Evolutionary conservation across 1,284 basidiomycete genomes (phyloP), one percentile per base, ranked within the genome.

Genomic region (Hypsizygus ulmarius): DNA sequence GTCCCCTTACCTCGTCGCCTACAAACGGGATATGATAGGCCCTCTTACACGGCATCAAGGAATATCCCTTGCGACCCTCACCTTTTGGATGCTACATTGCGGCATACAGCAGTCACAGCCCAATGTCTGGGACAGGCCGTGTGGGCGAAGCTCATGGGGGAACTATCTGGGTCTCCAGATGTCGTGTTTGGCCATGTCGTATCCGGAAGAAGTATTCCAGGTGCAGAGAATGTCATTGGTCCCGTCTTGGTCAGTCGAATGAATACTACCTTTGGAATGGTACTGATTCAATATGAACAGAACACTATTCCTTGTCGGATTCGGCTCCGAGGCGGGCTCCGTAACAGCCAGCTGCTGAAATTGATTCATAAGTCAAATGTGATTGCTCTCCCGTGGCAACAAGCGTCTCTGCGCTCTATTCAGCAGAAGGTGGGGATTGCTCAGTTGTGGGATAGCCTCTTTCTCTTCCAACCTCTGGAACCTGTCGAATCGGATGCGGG

Each of bases 181-280:
- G 60, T 75, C 21, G 62, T 77, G 12, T 78, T 77, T 50, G 76
- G 77, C 0, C 73, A 75, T 46, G 72, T 74, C 14, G 64, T 78
- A 7, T 76, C 76, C 10, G 76, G 77, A 30, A 62, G 76, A 49
- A 70, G 63, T 41, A 59, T 72, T 6, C 64, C 67, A 18, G 66
- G 64, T 30, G 67, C 73, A 4, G 76, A 78, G 52, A 61, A 68
- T 19, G 72, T 76, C 2, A 66, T 78, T 42, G 76, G 77, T 1
- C 76, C 76, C 7, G 70, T 77, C 51, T 61, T 78, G 50, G 76
- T 78, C 45, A 59, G 73, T 66, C 30, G 7, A 7, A 25, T 25
- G 7, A 4, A 12, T 25, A 28, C 21, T 19, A 19, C 19, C 30
- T 39, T 32, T 39, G 21, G 42, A 7, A 10, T 15, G 1, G 10